These are phyloP conservation scores for Myxozyma mucilagina DNA, from an alignment of 805 yeast species.

Conservation along the genomic window DNA sequence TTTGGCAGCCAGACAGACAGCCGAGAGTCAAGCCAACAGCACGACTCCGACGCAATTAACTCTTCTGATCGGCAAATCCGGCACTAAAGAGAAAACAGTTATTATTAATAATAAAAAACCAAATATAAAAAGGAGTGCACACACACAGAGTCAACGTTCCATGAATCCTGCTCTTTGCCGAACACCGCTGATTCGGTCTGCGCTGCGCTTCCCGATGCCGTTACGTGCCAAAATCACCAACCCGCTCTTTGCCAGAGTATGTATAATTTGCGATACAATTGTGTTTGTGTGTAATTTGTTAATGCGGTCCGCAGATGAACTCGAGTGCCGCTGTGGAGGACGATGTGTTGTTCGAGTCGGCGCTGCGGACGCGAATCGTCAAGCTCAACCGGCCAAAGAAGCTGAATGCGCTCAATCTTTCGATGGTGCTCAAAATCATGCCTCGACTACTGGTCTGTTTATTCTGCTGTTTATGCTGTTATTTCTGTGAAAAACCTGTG, in stretches of 20 bases:
- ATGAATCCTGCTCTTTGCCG: conserved; percentile 8
- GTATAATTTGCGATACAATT: background rate
- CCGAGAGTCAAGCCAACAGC: too few species aligned
- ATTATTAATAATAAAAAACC: too few species aligned
- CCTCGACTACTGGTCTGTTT: conserved; percentile 53
- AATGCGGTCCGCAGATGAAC: conserved; percentile 11
- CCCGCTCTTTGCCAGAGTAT: conserved; percentile 20
- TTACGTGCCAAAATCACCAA: conserved; percentile 29
- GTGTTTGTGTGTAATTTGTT: too few species aligned
- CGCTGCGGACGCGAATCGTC: conserved; percentile 68
- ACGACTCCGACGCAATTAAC: too few species aligned
- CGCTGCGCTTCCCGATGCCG: conserved; percentile 24
- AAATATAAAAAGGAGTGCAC: too few species aligned
- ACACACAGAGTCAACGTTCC: too few species aligned
- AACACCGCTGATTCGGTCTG: conserved; percentile 16
- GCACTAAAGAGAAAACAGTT: too few species aligned
- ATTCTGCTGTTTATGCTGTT: background rate
- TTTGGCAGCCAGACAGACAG: too few species aligned
- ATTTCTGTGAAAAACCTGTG: background rate
- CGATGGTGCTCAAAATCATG: conserved; percentile 70
- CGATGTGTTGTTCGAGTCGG: conserved; percentile 64
- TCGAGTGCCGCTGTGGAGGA: conserved; percentile 32
- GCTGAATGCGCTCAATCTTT: conserved; percentile 77
- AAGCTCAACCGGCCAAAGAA: conserved; percentile 78
- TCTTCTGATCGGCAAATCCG: too few species aligned